Percentiles rank a stretch among this genome's conserved stretches.
Evolutionary conservation across 2,329 filamentous ascomycete species (phyloP).

Genomic region (Xylaria sp.): DNA sequence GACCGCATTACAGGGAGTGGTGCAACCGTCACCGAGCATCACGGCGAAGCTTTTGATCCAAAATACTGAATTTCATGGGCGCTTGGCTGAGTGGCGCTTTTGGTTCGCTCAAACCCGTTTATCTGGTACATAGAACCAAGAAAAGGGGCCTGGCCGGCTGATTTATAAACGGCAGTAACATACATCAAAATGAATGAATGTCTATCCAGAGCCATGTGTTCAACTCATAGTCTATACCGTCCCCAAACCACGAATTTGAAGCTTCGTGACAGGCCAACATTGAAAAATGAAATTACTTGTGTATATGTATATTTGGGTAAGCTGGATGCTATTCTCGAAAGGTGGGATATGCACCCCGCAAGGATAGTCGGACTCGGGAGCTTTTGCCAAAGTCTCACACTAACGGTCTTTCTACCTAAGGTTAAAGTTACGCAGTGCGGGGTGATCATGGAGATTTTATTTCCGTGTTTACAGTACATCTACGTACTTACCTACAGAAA

Average conservation of each 20-base stretch:
- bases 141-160: background rate
- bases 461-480: no score
- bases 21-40: background rate
- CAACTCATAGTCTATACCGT: no score
- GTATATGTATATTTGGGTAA: background rate
- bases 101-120: background rate
- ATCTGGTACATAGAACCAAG: conserved; percentile 5
- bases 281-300: no score
- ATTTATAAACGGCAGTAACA: background rate
- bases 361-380: no score
- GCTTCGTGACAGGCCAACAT: no score
- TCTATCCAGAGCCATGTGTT: no score
- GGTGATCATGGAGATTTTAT: no score
- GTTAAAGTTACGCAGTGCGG: no score
- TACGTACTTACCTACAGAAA: no score
- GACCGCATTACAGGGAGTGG: background rate
- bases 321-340: background rate
- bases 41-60: background rate
- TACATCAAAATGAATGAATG: conserved; percentile 1
- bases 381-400: no score
- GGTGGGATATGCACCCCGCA: background rate
- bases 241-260: no score
- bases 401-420: no score
- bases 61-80: conserved; percentile 1
- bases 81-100: background rate